Evolutionary conservation across 495 filamentous ascomycete species (phyloP).

Genomic region (Bacidia gigantensis): DNA sequence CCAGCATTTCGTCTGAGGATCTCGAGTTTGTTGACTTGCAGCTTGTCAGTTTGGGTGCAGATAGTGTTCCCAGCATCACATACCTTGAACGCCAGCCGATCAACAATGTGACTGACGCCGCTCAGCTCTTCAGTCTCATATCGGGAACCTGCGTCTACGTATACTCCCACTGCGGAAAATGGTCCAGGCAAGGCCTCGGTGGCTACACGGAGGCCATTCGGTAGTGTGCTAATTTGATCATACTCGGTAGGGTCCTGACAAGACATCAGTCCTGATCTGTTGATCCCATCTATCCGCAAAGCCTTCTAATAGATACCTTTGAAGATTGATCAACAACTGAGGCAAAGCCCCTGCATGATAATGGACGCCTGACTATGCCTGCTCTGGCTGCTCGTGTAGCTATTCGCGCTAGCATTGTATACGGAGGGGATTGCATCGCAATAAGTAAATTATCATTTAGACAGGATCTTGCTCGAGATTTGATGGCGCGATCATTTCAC

Average conservation of each 20-base stretch:
- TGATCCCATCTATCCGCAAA: neutral
- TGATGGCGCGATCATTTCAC: too few species aligned
- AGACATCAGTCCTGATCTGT: too few species aligned
- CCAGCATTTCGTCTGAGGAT: conserved; percentile 72
- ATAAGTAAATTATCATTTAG: neutral
- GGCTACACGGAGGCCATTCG: conserved; percentile 90
- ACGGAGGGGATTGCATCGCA: neutral
- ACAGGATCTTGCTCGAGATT: neutral
- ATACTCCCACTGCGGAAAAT: conserved; percentile 91
- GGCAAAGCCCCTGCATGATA: conserved; percentile 12
- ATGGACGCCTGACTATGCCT: neutral
- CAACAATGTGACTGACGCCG: conserved; percentile 91
- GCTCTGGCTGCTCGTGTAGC: neutral
- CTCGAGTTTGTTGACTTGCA: conserved; percentile 52
- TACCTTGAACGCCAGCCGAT: conserved; percentile 81
- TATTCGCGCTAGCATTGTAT: neutral
- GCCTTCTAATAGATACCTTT: conserved; percentile 8
- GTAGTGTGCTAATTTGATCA: conserved; percentile 75
- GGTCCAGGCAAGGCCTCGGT: conserved; percentile 91
- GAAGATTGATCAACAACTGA: conserved; percentile 13
- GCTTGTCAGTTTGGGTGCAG: neutral
- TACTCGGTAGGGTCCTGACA: conserved; percentile 73
- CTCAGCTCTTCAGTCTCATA: conserved; percentile 78
- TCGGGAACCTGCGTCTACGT: conserved; percentile 89
- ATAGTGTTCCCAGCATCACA: neutral